Percentiles rank a stretch among this genome's conserved stretches.
phyloP scores from a whole-genome alignment of 176 grass and related monocot species.

The Aegilops umbellulata region DNA sequence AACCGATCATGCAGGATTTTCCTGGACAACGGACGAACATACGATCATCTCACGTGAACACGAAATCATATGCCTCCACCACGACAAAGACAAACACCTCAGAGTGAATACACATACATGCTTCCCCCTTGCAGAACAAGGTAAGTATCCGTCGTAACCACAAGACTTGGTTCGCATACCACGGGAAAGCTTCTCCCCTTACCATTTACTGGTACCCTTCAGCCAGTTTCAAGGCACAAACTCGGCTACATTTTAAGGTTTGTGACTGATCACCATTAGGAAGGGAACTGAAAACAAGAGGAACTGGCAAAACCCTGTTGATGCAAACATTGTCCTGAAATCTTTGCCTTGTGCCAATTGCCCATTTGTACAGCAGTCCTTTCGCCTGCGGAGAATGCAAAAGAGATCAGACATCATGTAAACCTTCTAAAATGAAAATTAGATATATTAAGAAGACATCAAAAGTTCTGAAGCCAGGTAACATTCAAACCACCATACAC shows the following conservation, averaged over 20 bases:
- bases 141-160: neutral
- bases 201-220: neutral
- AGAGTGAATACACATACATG: neutral
- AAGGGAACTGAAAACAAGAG: neutral
- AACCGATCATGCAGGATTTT: neutral
- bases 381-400: neutral
- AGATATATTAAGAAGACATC: neutral
- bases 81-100: neutral
- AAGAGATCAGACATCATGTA: neutral
- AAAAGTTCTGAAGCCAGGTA: neutral
- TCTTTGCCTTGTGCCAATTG: neutral
- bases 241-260: neutral
- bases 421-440: neutral
- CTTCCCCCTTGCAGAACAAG: neutral
- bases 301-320: neutral
- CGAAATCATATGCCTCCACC: neutral
- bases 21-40: neutral
- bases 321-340: neutral
- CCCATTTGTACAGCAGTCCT: neutral
- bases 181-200: neutral
- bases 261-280: neutral
- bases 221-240: neutral
- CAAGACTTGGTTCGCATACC: neutral
- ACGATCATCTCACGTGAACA: neutral
- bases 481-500: neutral